Evolutionary conservation across 2,329 filamentous ascomycete species (phyloP), one percentile per base, ranked within the genome.

Genomic region (Monosporascus sp.): DNA sequence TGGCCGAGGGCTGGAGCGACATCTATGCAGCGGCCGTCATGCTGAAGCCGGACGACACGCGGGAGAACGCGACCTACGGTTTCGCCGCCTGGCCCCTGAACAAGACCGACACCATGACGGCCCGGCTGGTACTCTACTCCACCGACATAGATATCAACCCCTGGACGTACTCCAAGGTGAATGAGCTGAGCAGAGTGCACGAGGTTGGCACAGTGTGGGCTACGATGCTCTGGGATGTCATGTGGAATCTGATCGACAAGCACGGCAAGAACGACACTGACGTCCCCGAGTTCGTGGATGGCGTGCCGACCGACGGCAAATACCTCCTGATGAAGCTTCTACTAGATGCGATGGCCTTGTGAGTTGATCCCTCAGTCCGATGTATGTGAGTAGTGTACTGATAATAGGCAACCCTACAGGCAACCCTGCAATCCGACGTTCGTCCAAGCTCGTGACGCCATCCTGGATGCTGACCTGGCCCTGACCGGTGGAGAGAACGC

Each of bases 1-100:
- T 83, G 80, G 80, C 79, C 36, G 81, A 83, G 53, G 80, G 80
- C 38, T 83, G 81, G 81, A 69, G 74, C 52, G 80, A 83, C 58
- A 81, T 82, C 66, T 77, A 76, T 66, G 79, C 79, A 5, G 76
- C 74, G 0, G 76, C 79, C 5, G 71, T 81, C 55, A 72, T 74
- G 49, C 61, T 80, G 53, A 77, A 77, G 67, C 47, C 71, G 3
- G 56, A 55, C 16, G 76, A 81, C 62, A 80, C 73, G 6, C 70
- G 77, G 45, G 56, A 53, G 4, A 77, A 64, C 2, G 66, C 79
- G 16, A 40, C 31, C 65, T 81, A 79, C 61, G 55, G 72, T 9
- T 73, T 82, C 65, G 80, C 76, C 7, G 72, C 71, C 26, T 83
- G 79, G 78, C 70, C 80, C 3, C 65, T 64, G 55, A 73, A 75